Percentiles rank a stretch among this genome's conserved stretches.
Evolutionary conservation across 257 asterid species (phyloP).

Genomic region (Solanum tarapatanum): DNA sequence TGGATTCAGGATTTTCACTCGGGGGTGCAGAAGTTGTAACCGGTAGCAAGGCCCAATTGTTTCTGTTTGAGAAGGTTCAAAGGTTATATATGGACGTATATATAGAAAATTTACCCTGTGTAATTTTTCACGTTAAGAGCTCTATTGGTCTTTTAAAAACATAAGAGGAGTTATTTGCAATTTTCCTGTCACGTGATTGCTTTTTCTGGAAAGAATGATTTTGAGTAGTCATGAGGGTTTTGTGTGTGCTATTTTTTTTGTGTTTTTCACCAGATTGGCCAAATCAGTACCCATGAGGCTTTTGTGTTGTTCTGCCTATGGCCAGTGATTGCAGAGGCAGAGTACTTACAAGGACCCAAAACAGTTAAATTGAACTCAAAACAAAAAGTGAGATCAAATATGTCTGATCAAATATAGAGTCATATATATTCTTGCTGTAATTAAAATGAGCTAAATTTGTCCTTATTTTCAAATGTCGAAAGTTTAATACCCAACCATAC

Average conservation of each 20-base stretch:
- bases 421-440: neutral
- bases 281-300: neutral
- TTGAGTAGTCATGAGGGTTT: neutral
- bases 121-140: neutral
- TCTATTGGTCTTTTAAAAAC: neutral
- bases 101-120: too few relatives aligned
- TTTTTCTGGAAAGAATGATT: neutral
- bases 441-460: neutral
- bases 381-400: too few relatives aligned
- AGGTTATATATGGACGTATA: neutral
- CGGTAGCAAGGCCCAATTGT: too few relatives aligned
- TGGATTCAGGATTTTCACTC: too few relatives aligned
- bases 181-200: neutral
- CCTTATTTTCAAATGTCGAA: neutral
- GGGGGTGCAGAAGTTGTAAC: too few relatives aligned
- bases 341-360: slow-evolving; percentile 4
- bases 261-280: neutral
- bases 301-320: neutral
- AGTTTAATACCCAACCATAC: neutral
- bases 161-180: neutral
- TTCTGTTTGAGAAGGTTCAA: neutral
- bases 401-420: too few relatives aligned
- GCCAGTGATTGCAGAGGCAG: neutral
- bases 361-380: neutral
- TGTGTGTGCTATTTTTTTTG: neutral